Evolutionary conservation across 2,329 filamentous ascomycete species (phyloP), one percentile per base, ranked within the genome.

Genomic region (Torrubiellomyces zombiae): DNA sequence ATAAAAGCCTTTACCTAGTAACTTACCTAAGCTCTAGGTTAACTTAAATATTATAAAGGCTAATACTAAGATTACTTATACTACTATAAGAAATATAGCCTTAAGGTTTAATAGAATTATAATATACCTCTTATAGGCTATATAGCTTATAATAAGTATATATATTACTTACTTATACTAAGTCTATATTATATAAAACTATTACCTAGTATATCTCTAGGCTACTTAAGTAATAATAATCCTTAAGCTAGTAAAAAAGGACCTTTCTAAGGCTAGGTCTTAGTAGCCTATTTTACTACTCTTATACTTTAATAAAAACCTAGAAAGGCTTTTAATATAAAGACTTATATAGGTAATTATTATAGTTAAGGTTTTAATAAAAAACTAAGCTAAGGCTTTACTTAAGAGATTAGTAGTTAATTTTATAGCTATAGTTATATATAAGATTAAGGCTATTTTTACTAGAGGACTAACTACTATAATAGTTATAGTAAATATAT

Each of bases 221-320:
- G 19, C 14, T 26, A 16, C 2, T 10, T 20, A 39, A 23, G 32
- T 42, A 4, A 26, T 41, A 7, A 39, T 42, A 14, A 38, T 44
- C 22, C 23, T 28, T 3, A 44, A 44, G 28, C 35, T 30, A 2
- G 29, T 34, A 9, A 35, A 34, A 10, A 29, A 35, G 24, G 28
- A 43, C 26, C 30, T 34, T 7, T 32, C 26, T 6, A 24, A 18
- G 3, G 32, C 32, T 5, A 21, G 29, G n/a, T 33, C 34, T 14
- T 45, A 29, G 32, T 29, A 35, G 9, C 37, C 31, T 4, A 44
- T 43, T 18, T 39, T 37, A 22, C 33, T 45, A 9, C 35, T 43
- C 5, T 39, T 32, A 4, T 39, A 23, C 16, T 32, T 46, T 3
- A 31, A 38, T n/a, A 45, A 45, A 28, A 32, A 40, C 2, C 33